phyloP scores from a whole-genome alignment of 2,329 filamentous ascomycete species.

The Sclerotinia subarctica region DNA sequence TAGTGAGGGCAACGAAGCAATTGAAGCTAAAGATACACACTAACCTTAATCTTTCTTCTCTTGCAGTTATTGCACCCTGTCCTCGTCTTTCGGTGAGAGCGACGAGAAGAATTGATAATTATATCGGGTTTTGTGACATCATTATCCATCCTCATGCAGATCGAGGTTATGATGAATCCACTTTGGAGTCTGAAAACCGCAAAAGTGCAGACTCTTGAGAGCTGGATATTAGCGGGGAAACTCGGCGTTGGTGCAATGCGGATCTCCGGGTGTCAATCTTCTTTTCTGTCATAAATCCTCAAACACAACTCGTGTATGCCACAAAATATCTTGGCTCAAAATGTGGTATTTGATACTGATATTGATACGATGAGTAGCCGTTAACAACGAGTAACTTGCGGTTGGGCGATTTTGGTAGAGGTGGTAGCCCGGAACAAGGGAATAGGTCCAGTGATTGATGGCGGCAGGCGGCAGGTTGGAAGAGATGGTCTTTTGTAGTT shows the following conservation, averaged over 20 bases:
- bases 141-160: conserved; percentile 1
- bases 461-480: no score
- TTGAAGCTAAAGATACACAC: background rate
- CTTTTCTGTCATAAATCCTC: background rate
- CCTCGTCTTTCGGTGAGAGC: conserved; percentile 14
- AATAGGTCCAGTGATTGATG: background rate
- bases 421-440: background rate
- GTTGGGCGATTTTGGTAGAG: background rate
- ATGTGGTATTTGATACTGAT: background rate
- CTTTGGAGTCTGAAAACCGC: background rate
- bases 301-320: background rate
- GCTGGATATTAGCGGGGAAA: background rate
- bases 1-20: background rate
- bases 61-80: conserved; percentile 17
- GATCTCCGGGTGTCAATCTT: background rate
- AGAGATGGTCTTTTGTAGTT: no score
- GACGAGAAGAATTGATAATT: conserved; percentile 15
- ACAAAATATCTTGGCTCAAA: background rate
- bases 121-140: background rate
- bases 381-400: background rate
- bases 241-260: background rate
- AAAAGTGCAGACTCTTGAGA: background rate
- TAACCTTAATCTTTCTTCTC: conserved; percentile 18
- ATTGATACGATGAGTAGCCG: background rate
- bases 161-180: background rate